Evolutionary conservation across 2,329 filamentous ascomycete genomes (phyloP).

Genomic region (Ophiostoma fasciatum): DNA sequence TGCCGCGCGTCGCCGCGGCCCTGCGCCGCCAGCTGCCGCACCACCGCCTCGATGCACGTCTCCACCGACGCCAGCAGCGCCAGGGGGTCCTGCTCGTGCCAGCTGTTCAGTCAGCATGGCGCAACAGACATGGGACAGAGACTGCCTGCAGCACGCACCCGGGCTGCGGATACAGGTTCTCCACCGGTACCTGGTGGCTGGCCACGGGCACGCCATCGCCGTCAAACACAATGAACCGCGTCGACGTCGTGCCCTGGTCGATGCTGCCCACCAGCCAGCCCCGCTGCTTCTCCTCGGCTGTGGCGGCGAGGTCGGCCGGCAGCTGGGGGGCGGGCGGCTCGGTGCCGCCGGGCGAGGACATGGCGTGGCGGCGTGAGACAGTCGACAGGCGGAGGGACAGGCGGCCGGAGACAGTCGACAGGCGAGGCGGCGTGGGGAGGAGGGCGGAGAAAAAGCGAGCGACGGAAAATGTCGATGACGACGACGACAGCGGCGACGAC

Average conservation of each 20-base stretch:
- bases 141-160: constrained; percentile 50
- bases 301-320: constrained; percentile 19
- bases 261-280: constrained; percentile 70
- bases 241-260: constrained; percentile 82
- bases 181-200: constrained; percentile 75
- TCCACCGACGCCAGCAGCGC: constrained; percentile 64
- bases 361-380: neutral
- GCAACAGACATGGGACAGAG: neutral
- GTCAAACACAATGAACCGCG: constrained; percentile 83
- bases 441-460: neutral
- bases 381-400: neutral
- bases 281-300: constrained; percentile 17
- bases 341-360: constrained; percentile 5
- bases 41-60: constrained; percentile 63
- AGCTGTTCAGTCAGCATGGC: constrained; percentile 34
- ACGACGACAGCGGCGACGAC: too few species aligned
- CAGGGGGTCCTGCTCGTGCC: constrained; percentile 78
- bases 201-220: constrained; percentile 62
- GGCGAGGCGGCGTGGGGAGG: too few species aligned
- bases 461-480: too few species aligned
- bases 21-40: constrained; percentile 52
- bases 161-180: constrained; percentile 69
- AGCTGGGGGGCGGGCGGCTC: constrained; percentile 12
- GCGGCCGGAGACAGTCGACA: neutral
- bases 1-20: constrained; percentile 57